Percentiles rank a stretch among this genome's conserved stretches.
phyloP scores from a whole-genome alignment of 2,329 filamentous ascomycete genomes.

The Rosellinia necatrix region DNA sequence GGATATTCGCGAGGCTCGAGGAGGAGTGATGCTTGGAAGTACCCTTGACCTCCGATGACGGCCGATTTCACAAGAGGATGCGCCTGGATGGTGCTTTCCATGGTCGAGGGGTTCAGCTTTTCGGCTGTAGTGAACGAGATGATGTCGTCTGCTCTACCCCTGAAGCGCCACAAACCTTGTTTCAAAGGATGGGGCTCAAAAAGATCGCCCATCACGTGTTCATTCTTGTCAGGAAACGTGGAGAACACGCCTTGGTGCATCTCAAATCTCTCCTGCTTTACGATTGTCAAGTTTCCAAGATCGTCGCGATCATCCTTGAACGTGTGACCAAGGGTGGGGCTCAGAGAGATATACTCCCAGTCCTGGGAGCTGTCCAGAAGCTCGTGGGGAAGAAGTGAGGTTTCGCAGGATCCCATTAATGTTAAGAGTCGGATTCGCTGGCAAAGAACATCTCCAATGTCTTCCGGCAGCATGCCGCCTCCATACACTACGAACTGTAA shows the following conservation, averaged over 20 bases:
- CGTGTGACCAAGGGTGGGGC: not conserved
- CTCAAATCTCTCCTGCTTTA: not conserved
- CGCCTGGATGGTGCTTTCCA: conserved; percentile 4
- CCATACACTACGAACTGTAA: not conserved
- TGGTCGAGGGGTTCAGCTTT: conserved; percentile 2
- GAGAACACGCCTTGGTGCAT: conserved; percentile 6
- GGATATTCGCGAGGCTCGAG: too few relatives aligned
- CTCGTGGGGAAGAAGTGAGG: not conserved
- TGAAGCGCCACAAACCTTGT: not conserved
- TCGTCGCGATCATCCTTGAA: conserved; percentile 5
- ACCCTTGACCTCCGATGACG: too few relatives aligned
- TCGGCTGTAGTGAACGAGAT: conserved; percentile 6
- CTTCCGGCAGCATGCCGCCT: not conserved
- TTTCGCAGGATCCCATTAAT: conserved; percentile 5
- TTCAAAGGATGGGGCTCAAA: conserved; percentile 2
- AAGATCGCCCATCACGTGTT: not conserved
- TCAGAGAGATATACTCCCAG: conserved; percentile 4
- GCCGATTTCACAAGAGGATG: conserved; percentile 2
- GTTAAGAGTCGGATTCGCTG: not conserved
- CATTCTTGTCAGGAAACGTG: not conserved
- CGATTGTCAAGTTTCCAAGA: not conserved
- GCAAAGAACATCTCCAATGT: not conserved
- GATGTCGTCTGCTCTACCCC: conserved; percentile 1
- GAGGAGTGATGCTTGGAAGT: too few relatives aligned
- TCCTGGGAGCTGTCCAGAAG: conserved; percentile 1